These are phyloP conservation scores for Russula ochroleuca DNA, from an alignment of 768 basidiomycete genomes.

Conservation along the genomic window DNA sequence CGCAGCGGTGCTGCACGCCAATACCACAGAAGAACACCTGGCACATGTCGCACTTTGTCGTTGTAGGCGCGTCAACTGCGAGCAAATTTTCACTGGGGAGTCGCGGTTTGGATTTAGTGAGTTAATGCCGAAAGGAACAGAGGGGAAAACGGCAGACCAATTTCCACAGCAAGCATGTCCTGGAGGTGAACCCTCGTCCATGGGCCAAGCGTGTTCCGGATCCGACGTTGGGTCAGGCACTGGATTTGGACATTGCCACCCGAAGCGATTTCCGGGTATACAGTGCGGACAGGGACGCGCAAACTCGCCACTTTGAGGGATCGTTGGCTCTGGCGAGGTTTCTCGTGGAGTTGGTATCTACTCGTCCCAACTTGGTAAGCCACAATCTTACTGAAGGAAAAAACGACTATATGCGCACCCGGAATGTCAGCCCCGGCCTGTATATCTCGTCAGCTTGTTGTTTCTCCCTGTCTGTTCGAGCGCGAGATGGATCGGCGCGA, in stretches of 20 bases:
- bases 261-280: slow-evolving; percentile 59
- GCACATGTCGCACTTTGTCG: slow-evolving; percentile 82
- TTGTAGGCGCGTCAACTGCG: slow-evolving; percentile 65
- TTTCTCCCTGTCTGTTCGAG: slow-evolving; percentile 64
- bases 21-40: slow-evolving; percentile 81
- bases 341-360: slow-evolving; percentile 76
- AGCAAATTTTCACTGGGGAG: slow-evolving; percentile 63
- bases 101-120: slow-evolving; percentile 5
- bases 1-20: slow-evolving; percentile 67
- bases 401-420: slow-evolving; percentile 44
- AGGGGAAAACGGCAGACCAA: slow-evolving; percentile 47
- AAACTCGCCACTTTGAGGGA: slow-evolving; percentile 60
- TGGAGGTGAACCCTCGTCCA: slow-evolving; percentile 73
- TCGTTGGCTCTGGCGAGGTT: slow-evolving; percentile 68
- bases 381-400: not conserved
- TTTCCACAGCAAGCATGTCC: slow-evolving; percentile 80
- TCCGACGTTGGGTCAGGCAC: slow-evolving; percentile 67
- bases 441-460: slow-evolving; percentile 83
- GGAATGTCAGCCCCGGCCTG: slow-evolving; percentile 52
- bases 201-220: slow-evolving; percentile 67
- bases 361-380: slow-evolving; percentile 9
- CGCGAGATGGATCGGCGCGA: slow-evolving; percentile 63
- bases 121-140: not conserved
- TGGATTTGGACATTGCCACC: slow-evolving; percentile 79
- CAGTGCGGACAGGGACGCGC: slow-evolving; percentile 82